Base-by-base conservation (phyloP, 164 flowering plant genomes). In the Cinnamomum micranthum region DNA sequence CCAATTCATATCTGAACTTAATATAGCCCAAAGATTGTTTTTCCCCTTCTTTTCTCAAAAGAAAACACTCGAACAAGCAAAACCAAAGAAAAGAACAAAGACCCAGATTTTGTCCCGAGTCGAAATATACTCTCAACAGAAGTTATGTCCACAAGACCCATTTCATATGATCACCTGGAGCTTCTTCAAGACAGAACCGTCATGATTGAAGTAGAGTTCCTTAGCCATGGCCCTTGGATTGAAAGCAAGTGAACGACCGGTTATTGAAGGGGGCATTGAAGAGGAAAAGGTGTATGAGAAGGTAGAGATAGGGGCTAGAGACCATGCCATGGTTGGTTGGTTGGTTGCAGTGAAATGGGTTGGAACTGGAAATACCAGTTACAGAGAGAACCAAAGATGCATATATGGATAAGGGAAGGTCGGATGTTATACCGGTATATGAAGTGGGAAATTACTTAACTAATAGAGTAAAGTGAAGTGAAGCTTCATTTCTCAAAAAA, bases 151-250 rank as follows among this genome's bases (percentile, higher is more conserved):
- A 22, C 67, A 58, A 60, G 20, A 70, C 69, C 67, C 71, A 63
- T 58, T 19, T 65, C 47, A 65, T 63, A 62, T 52, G 52, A 19
- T 60, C 35, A 92, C 98, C 97, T 85, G 91, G 47, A 94, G 97
- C 75, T 87, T 94, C 84, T 77, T 90, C 2, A 84, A 86, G 28
- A 88, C 82, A 19, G 96, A 88, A 76, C 95, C 93, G 80, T 92
- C 97, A 76, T 83, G 87, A 87, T 94, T 94, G 80, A 94, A 92
- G 85, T 88, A 77, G 50, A 94, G 79, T 72, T 94, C 96, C 75
- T 91, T 94, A 52, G 91, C 85, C 77, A 84, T 74, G 77, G 93
- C 89, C 77, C 71, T 90, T 35, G 83, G 76, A 60, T 10, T 79
- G 50, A 72, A 67, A 9, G 68, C 23, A n/a, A 71, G 15, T 33